Evolutionary conservation across 2,329 filamentous ascomycete species (phyloP).

Genomic region (Parascedosporium putredinis): DNA sequence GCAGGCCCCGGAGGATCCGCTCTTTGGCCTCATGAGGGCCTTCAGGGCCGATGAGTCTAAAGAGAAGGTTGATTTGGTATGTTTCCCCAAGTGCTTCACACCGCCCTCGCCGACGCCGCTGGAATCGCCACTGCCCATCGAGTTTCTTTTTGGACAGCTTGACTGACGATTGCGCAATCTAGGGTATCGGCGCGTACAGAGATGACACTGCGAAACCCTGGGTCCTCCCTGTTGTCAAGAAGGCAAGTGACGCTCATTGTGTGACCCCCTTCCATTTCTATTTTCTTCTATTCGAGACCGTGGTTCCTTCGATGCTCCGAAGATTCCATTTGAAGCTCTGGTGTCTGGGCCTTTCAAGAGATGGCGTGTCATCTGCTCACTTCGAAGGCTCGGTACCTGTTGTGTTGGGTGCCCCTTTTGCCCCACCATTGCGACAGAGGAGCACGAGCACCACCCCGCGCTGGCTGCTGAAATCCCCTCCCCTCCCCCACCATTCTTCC

Average conservation of each 20-base stretch:
- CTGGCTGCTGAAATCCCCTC: neutral
- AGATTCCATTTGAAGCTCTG: no score
- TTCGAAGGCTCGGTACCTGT: neutral
- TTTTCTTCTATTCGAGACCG: neutral
- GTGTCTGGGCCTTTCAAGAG: neutral
- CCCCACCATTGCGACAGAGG: neutral
- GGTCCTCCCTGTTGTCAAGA: conserved; percentile 92
- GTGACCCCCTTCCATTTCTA: neutral
- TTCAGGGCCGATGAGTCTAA: conserved; percentile 67
- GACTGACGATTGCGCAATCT: neutral
- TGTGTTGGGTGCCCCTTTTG: neutral
- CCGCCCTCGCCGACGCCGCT: neutral
- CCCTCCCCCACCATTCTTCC: conserved; percentile 1
- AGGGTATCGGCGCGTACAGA: conserved; percentile 83
- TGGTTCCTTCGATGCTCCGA: no score
- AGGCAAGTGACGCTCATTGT: conserved; percentile 46
- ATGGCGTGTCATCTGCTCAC: neutral
- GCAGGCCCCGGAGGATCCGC: conserved; percentile 85
- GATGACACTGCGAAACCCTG: conserved; percentile 94
- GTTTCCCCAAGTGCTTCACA: conserved; percentile 14
- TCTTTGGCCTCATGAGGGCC: conserved; percentile 86
- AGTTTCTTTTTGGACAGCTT: conserved; percentile 8
- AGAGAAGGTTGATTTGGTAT: conserved; percentile 87
- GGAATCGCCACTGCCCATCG: neutral
- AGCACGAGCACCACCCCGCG: neutral